Base-by-base conservation (phyloP, 208 protist genomes). In the Entamoeba histolytica region DNA sequence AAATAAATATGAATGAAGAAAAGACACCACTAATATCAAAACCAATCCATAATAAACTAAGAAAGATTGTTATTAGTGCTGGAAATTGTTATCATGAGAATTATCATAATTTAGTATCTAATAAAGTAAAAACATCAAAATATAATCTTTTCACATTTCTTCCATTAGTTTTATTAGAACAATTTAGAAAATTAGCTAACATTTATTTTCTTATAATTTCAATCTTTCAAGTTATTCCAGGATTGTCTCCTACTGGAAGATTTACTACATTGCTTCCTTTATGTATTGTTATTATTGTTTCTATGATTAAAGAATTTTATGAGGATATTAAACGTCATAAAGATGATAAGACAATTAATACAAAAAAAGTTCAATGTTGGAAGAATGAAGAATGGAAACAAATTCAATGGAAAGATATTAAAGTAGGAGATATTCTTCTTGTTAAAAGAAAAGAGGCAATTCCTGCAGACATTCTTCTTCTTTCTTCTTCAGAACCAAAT, bases 251-350 rank as follows among this genome's bases (percentile, higher is more conserved):
- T 14, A 95, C 96, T 31, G 97, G 98, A 23, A 98, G 98, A 94
- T 92, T 98, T 92, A 97, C 98, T 94, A 98, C 97, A 6, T 96
- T 98, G 52, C 96, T 97, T 23, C 98, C 98, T 50, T 95, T 99
- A 1, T 95, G 95, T 19, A 95, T 98, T 94, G 97, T 98, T n/a
- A 95, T 98, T 35, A 93, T 93, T 28, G 94, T 98, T 8, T 98
- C 97, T 5, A 94, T 98, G n/a, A 91, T 96, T 28, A 98, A 98
- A 95, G 98, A 98, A 93, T 97, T 96, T 5, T 96, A 97, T 93
- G 97, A 99, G 95, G 98, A 99, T 95, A 96, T 98, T 93, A 95
- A 98, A 93, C 96, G 98, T 69, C 98, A 95, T 91, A 94, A 94
- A 69, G 95, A 97, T 52, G 98, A 99, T 94, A 95, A 96, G 0